Evolutionary conservation across 176 grass and related monocot species (phyloP).

Genomic region (Lolium multiflorum): DNA sequence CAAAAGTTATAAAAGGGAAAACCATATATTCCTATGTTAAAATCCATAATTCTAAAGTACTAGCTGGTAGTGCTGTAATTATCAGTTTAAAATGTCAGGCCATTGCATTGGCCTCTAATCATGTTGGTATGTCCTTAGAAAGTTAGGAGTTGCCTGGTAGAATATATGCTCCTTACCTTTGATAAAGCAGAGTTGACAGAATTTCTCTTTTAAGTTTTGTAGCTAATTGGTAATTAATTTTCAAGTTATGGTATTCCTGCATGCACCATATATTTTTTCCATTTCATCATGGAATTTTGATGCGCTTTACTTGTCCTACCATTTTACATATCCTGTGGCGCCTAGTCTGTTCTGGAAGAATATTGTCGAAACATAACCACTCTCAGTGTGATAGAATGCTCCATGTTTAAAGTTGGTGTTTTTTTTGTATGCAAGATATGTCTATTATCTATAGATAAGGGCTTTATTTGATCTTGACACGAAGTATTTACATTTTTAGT

Average conservation of each 20-base stretch:
- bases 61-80: background rate
- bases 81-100: slow-evolving; percentile 5
- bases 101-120: background rate
- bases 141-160: background rate
- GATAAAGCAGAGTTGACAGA: background rate
- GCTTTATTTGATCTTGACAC: slow-evolving; percentile 33
- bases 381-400: background rate
- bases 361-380: background rate
- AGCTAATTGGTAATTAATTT: background rate
- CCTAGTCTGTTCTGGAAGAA: slow-evolving; percentile 16
- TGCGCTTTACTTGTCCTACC: background rate
- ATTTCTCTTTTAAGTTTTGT: background rate
- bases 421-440: background rate
- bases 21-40: slow-evolving; percentile 19
- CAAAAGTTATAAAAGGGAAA: slow-evolving; percentile 12
- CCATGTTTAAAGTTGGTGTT: background rate
- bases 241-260: background rate
- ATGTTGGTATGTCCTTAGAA: slow-evolving; percentile 33
- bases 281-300: background rate
- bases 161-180: background rate
- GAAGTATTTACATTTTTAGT: slow-evolving; percentile 44
- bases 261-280: background rate
- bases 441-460: background rate
- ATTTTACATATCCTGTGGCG: background rate
- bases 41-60: slow-evolving; percentile 7